These are phyloP conservation scores for Pleurotus salmoneostramineus DNA, from an alignment of 768 basidiomycete genomes.

Conservation along the genomic window DNA sequence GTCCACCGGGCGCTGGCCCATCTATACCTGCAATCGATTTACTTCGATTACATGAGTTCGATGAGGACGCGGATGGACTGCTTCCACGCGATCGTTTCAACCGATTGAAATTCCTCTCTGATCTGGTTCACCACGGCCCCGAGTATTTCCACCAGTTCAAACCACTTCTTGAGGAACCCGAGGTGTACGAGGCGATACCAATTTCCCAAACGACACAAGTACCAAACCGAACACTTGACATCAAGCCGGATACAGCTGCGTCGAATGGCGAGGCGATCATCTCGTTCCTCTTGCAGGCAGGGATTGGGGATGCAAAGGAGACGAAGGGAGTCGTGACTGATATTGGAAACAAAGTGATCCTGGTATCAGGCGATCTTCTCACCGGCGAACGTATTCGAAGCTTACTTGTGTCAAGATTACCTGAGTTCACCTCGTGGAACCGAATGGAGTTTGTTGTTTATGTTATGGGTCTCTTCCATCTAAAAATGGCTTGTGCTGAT, in stretches of 20 bases:
- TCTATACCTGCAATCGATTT: too few species aligned
- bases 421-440: constrained; percentile 2
- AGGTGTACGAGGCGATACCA: constrained; percentile 11
- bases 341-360: constrained; percentile 4
- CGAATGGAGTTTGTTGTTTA: constrained; percentile 17
- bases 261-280: constrained; percentile 10
- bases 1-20: too few species aligned
- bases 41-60: too few species aligned
- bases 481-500: constrained; percentile 24
- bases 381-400: constrained; percentile 8
- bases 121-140: constrained; percentile 13
- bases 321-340: background rate
- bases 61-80: background rate
- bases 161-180: constrained; percentile 3
- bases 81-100: constrained; percentile 13
- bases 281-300: background rate
- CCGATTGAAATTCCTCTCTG: constrained; percentile 11
- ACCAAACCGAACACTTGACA: constrained; percentile 7
- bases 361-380: constrained; percentile 16
- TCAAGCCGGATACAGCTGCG: constrained; percentile 7
- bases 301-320: background rate
- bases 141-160: constrained; percentile 13
- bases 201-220: constrained; percentile 8
- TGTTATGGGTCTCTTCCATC: constrained; percentile 21
- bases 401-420: background rate